Evolutionary conservation across 2,329 filamentous ascomycete species (phyloP).

Genomic region (Ophiosphaerella korrae): DNA sequence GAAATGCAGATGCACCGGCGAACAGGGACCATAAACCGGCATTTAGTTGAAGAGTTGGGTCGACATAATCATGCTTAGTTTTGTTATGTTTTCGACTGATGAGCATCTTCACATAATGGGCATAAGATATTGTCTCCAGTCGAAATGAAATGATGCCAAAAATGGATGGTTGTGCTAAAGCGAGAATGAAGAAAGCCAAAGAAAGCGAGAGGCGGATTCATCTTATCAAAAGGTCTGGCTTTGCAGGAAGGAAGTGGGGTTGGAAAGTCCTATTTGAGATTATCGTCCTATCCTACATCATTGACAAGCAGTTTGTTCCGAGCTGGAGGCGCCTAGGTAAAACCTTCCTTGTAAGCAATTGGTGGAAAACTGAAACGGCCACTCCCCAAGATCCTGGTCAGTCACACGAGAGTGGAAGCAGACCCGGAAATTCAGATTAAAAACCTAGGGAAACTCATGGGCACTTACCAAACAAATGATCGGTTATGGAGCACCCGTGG

Average conservation of each 20-base stretch:
- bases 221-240: constrained; percentile 15
- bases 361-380: constrained; percentile 30
- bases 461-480: constrained; percentile 17
- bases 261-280: constrained; percentile 12
- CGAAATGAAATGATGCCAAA: constrained; percentile 12
- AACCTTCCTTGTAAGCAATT: constrained; percentile 25
- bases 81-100: constrained; percentile 26
- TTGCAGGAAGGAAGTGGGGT: constrained; percentile 24
- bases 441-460: constrained; percentile 30
- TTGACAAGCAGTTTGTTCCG: constrained; percentile 18
- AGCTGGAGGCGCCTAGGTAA: constrained; percentile 24
- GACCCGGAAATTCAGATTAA: constrained; percentile 9
- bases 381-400: constrained; percentile 16
- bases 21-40: constrained; percentile 48
- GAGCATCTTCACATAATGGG: constrained; percentile 30
- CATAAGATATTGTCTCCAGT: constrained; percentile 9
- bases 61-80: constrained; percentile 33
- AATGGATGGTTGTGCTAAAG: constrained; percentile 5
- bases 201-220: constrained; percentile 9
- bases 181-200: background rate
- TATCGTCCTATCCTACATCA: constrained; percentile 22
- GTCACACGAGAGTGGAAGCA: constrained; percentile 21
- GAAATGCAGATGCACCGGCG: constrained; percentile 44
- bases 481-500: constrained; percentile 10
- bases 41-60: constrained; percentile 45